phyloP scores from a whole-genome alignment of 331 rosid genomes.

The Malus hybrid region DNA sequence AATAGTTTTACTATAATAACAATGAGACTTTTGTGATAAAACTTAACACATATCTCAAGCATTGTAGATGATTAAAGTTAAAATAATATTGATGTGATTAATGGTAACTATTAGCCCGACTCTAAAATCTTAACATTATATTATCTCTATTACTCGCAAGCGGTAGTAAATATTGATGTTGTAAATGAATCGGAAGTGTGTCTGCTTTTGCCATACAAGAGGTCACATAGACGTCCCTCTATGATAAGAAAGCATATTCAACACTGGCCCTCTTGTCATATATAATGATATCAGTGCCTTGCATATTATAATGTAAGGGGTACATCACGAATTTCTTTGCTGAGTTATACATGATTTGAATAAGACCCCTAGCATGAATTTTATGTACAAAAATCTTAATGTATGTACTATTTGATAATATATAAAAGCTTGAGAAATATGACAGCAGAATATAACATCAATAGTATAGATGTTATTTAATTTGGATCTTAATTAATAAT shows the following conservation, averaged over 20 bases:
- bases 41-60: too few species aligned
- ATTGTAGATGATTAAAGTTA: too few species aligned
- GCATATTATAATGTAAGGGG: background rate
- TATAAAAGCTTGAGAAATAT: background rate
- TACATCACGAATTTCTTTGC: slow-evolving; percentile 8
- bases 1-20: background rate
- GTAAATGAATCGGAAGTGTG: background rate
- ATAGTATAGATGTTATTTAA: background rate
- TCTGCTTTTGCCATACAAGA: background rate
- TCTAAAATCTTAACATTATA: too few species aligned
- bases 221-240: background rate
- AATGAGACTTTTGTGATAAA: too few species aligned
- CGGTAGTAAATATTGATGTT: background rate
- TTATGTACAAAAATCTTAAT: background rate
- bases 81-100: too few species aligned
- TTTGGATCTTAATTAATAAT: too few species aligned
- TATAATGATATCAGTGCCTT: background rate
- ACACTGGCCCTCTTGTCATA: background rate
- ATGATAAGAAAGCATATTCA: background rate
- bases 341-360: too few species aligned
- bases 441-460: slow-evolving; percentile 8
- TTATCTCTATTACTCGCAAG: background rate
- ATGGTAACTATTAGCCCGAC: background rate
- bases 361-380: background rate
- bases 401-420: background rate